Conservation (phyloP, 1,284 basidiomycete genomes). For the Cystobasidium pallidum region DNA sequence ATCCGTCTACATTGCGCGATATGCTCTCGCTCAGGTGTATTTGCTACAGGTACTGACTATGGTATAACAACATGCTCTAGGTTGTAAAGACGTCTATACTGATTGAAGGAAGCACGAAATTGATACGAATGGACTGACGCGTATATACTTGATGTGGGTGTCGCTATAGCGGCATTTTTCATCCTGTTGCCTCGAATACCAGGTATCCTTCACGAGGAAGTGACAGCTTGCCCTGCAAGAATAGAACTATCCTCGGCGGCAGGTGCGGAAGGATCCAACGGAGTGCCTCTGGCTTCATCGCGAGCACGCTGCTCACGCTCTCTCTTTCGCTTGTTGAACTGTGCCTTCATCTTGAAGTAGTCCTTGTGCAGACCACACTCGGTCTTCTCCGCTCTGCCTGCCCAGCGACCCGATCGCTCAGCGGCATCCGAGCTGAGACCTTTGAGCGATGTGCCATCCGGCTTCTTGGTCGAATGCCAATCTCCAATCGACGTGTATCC, state of each 20-base stretch:
- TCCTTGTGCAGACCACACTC: constrained; percentile 95
- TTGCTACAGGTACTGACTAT: constrained; percentile 18
- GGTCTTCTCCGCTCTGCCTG: constrained; percentile 79
- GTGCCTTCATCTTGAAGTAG: constrained; percentile 57
- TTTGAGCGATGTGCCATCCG: constrained; percentile 62
- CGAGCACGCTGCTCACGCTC: constrained; percentile 49
- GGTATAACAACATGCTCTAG: constrained; percentile 16
- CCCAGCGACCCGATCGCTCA: constrained; percentile 91
- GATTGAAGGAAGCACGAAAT: background rate
- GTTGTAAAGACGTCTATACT: background rate
- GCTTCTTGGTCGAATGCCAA: constrained; percentile 87
- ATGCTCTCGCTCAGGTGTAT: background rate
- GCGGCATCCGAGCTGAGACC: constrained; percentile 64
- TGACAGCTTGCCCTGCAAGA: constrained; percentile 11
- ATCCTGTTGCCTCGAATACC: too few relatives aligned
- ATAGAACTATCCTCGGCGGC: constrained; percentile 3
- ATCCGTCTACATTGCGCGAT: background rate
- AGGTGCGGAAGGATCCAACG: constrained; percentile 20
- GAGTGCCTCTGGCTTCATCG: constrained; percentile 51
- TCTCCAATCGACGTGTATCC: constrained; percentile 96
- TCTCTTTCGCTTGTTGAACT: constrained; percentile 54
- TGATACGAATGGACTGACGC: constrained; percentile 4
- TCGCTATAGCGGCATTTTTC: background rate
- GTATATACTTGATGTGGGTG: background rate
- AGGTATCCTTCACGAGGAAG: background rate